Percentiles rank a stretch among this genome's conserved stretches.
Evolutionary conservation across 805 yeast genomes (phyloP).

Genomic region (Ogataea methylovora): DNA sequence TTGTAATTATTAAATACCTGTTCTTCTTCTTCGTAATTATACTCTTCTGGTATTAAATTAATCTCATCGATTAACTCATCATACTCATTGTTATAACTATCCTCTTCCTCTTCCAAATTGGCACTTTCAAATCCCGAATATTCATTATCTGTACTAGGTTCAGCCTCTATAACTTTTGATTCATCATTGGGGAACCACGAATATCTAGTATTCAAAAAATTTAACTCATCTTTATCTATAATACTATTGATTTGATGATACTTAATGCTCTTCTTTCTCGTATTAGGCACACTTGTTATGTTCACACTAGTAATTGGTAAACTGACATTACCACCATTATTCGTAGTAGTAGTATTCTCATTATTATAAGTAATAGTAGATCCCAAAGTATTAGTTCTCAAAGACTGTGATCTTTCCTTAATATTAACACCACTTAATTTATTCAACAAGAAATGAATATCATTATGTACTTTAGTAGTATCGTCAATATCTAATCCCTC

Average conservation of each 20-base stretch:
- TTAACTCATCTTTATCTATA: constrained; percentile 12
- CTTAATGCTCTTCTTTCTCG: too few relatives aligned
- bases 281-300: too few relatives aligned
- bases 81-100: constrained; percentile 8
- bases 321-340: neutral
- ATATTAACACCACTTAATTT: neutral
- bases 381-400: constrained; percentile 10
- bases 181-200: constrained; percentile 25
- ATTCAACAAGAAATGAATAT: constrained; percentile 6
- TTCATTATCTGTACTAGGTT: neutral
- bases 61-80: constrained; percentile 27
- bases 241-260: constrained; percentile 11
- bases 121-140: neutral
- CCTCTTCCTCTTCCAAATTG: constrained; percentile 1
- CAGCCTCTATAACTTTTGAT: neutral
- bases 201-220: constrained; percentile 13
- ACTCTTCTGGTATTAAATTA: constrained; percentile 29
- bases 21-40: constrained; percentile 15
- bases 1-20: neutral
- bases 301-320: too few relatives aligned
- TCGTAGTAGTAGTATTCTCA: neutral
- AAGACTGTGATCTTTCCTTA: neutral
- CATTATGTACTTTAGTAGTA: constrained; percentile 1
- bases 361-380: constrained; percentile 5
- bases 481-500: neutral